These are phyloP conservation scores for Venustampulla echinocandica DNA, from an alignment of 495 filamentous ascomycete species.

Conservation along the genomic window DNA sequence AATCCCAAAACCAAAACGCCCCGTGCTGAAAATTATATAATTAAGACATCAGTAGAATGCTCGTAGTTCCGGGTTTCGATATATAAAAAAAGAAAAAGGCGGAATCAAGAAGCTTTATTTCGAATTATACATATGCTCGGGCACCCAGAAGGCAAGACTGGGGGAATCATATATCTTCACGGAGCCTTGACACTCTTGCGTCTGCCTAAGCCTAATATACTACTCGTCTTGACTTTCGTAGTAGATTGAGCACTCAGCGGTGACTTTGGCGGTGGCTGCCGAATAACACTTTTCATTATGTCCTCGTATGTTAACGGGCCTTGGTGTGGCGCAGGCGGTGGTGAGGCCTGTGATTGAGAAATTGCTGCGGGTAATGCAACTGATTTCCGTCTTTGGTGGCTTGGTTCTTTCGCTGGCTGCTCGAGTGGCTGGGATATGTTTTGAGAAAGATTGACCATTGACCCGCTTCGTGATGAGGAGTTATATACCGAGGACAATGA, in stretches of 20 bases:
- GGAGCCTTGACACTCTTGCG: background rate
- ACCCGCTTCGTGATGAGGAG: background rate
- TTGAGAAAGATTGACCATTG: background rate
- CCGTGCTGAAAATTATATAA: background rate
- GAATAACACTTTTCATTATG: slow-evolving; percentile 6
- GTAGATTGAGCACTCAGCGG: background rate
- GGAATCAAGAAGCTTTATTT: too few species aligned
- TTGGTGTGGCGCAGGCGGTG: background rate
- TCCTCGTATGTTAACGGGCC: slow-evolving; percentile 11
- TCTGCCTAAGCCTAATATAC: background rate
- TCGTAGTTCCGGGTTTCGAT: background rate
- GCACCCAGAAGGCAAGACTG: background rate
- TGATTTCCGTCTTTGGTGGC: slow-evolving; percentile 1
- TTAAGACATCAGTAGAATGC: background rate
- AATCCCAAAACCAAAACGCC: background rate
- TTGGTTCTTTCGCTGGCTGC: background rate
- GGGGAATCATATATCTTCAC: background rate
- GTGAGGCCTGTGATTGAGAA: background rate
- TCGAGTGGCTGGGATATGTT: background rate
- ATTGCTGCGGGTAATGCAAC: background rate
- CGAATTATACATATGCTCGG: too few species aligned
- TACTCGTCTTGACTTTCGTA: background rate
- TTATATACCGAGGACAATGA: slow-evolving; percentile 11
- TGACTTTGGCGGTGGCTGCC: background rate
- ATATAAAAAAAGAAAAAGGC: too few species aligned